These are phyloP conservation scores for Amesomyces nigricolor DNA, from an alignment of 2,329 filamentous ascomycete genomes.

Conservation along the genomic window DNA sequence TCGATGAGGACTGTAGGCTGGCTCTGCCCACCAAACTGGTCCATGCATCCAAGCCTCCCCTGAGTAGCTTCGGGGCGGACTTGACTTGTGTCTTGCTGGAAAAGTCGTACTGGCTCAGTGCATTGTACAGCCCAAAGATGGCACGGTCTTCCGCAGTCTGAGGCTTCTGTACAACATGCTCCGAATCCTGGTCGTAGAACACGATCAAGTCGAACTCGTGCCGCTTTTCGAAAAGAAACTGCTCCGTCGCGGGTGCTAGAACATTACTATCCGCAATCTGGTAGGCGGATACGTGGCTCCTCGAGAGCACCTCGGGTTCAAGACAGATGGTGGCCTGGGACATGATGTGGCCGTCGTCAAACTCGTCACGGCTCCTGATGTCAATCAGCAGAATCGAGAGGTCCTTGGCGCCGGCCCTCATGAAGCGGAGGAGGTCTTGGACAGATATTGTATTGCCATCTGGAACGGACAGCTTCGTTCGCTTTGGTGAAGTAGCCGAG, in stretches of 20 bases:
- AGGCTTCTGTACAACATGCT: slow-evolving; percentile 44
- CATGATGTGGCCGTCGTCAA: slow-evolving; percentile 84
- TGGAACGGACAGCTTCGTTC: slow-evolving; percentile 44
- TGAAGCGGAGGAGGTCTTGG: slow-evolving; percentile 64
- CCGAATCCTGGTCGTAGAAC: slow-evolving; percentile 73
- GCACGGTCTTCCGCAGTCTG: slow-evolving; percentile 38
- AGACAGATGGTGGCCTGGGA: slow-evolving; percentile 81
- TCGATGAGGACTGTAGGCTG: slow-evolving; percentile 46
- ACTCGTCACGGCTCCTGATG: slow-evolving; percentile 71
- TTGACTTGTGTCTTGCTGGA: slow-evolving; percentile 28
- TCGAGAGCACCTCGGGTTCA: slow-evolving; percentile 68
- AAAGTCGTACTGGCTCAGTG: slow-evolving; percentile 77
- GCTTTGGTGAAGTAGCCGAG: slow-evolving; percentile 30
- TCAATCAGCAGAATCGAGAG: slow-evolving; percentile 78
- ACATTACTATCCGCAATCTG: slow-evolving; percentile 63
- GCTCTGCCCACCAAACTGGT: slow-evolving; percentile 69
- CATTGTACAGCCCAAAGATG: slow-evolving; percentile 69
- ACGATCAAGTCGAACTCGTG: slow-evolving; percentile 81
- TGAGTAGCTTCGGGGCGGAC: slow-evolving; percentile 66
- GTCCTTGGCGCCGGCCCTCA: slow-evolving; percentile 47
- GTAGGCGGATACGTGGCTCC: slow-evolving; percentile 59
- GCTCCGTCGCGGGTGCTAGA: slow-evolving; percentile 68
- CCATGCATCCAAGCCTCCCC: slow-evolving; percentile 84
- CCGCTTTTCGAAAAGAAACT: slow-evolving; percentile 63
- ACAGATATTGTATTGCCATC: slow-evolving; percentile 56